Conservation (phyloP, 352 stramenopile genomes). For the Elongisporangium undulatum region DNA sequence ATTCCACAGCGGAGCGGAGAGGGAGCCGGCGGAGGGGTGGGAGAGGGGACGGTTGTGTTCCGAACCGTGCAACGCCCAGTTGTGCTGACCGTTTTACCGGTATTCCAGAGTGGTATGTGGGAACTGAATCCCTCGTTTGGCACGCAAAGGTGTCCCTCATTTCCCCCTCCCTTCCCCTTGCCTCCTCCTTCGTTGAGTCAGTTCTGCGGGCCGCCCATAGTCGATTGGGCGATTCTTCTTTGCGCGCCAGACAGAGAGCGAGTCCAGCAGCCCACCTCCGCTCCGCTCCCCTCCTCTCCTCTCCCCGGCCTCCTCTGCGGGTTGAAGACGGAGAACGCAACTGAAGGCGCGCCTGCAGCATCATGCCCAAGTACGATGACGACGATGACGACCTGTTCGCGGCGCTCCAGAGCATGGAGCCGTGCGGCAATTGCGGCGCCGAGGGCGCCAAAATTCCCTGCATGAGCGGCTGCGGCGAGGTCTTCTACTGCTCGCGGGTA, state of each 20-base stretch:
- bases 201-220: background rate
- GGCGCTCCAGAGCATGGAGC: conserved; percentile 84
- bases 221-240: background rate
- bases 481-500: conserved; percentile 88
- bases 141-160: background rate
- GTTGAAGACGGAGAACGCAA: background rate
- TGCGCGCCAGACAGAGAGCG: background rate
- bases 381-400: conserved; percentile 84
- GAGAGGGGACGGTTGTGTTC: background rate
- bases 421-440: conserved; percentile 76
- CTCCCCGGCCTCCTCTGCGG: background rate
- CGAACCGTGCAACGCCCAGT: background rate
- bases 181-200: background rate
- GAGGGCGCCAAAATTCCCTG: conserved; percentile 83
- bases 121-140: background rate
- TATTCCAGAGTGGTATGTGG: background rate
- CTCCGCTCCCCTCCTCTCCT: background rate
- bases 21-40: background rate
- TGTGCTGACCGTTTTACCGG: background rate
- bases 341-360: background rate
- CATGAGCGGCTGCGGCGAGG: conserved; percentile 80
- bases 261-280: background rate
- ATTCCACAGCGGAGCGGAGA: background rate
- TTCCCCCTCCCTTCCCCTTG: background rate
- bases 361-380: conserved; percentile 72